Evolutionary conservation across 495 filamentous ascomycete species (phyloP).

Genomic region (Podospora anserina): DNA sequence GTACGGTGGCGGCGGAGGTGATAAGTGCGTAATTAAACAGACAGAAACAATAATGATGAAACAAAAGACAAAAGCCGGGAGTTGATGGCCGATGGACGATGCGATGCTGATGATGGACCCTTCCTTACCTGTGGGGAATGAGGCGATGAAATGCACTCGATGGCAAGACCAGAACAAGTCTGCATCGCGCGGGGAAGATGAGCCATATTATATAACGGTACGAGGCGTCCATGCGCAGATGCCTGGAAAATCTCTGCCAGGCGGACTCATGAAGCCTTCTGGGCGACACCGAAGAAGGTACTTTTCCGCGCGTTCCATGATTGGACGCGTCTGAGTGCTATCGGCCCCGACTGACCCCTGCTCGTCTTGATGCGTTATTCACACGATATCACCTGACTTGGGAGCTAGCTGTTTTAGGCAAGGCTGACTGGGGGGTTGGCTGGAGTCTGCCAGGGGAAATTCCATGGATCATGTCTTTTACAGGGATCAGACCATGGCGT

Average conservation of each 20-base stretch:
- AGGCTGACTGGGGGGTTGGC: constrained; percentile 6
- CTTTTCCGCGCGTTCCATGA: constrained; percentile 12
- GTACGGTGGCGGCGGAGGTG: constrained; percentile 1
- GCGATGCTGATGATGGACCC: constrained; percentile 16
- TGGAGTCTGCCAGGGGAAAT: constrained; percentile 13
- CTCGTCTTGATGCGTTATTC: constrained; percentile 9
- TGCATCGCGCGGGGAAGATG: constrained; percentile 14
- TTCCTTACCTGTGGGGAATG: constrained; percentile 22
- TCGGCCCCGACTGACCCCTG: constrained; percentile 1
- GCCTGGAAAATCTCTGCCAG: constrained; percentile 26
- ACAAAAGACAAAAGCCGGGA: constrained; percentile 16
- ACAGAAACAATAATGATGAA: constrained; percentile 13
- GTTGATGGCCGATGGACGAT: constrained; percentile 17
- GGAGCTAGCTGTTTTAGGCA: constrained; percentile 17
- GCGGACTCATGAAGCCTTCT: constrained; percentile 14
- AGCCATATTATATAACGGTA: constrained; percentile 28
- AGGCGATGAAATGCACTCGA: constrained; percentile 13
- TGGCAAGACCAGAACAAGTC: constrained; percentile 19
- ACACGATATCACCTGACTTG: constrained; percentile 30
- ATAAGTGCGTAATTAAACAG: constrained; percentile 8
- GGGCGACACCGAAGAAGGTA: constrained; percentile 28
- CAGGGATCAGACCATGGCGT: constrained; percentile 7
- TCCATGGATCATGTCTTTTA: constrained; percentile 2
- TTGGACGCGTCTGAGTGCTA: constrained; percentile 29
- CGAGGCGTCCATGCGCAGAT: constrained; percentile 28